These are phyloP conservation scores for Silene uniflora DNA, from an alignment of 148 eudicot species.

Conservation along the genomic window DNA sequence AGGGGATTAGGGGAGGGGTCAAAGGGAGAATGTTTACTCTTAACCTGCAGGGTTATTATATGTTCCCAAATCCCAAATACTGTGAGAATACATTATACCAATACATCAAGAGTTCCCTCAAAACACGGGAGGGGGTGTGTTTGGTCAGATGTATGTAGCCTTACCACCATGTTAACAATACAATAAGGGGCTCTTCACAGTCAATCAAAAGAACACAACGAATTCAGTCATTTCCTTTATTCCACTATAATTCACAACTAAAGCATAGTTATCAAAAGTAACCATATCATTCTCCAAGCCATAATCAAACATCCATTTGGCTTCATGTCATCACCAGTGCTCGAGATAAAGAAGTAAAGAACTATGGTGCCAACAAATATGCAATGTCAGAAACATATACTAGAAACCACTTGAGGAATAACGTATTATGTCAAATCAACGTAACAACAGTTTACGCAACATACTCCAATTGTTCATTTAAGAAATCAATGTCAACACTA, in stretches of 20 bases:
- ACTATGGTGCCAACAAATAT: slow-evolving; percentile 4
- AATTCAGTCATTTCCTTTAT: not conserved
- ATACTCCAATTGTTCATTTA: not conserved
- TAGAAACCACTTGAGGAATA: not conserved
- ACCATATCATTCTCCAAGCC: not conserved
- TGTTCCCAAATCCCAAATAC: not conserved
- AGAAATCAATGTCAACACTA: slow-evolving; percentile 12
- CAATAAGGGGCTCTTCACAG: not conserved
- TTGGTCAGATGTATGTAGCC: not conserved
- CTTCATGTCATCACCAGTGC: not conserved
- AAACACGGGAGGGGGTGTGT: not conserved
- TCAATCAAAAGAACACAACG: not conserved
- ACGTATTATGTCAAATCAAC: not conserved
- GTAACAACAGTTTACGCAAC: not conserved
- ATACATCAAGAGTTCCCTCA: not conserved
- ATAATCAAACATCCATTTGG: not conserved
- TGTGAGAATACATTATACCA: not conserved
- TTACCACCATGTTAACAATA: not conserved
- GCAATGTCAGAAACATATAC: not conserved
- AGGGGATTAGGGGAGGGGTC: not conserved
- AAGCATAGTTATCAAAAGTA: not conserved
- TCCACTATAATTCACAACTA: not conserved
- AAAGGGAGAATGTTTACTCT: not conserved
- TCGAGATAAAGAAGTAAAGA: not conserved
- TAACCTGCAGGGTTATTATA: not conserved